Percentiles rank a stretch among this genome's conserved stretches.
Conservation (phyloP, 495 filamentous ascomycete species). For the Neurospora tetrasperma region DNA sequence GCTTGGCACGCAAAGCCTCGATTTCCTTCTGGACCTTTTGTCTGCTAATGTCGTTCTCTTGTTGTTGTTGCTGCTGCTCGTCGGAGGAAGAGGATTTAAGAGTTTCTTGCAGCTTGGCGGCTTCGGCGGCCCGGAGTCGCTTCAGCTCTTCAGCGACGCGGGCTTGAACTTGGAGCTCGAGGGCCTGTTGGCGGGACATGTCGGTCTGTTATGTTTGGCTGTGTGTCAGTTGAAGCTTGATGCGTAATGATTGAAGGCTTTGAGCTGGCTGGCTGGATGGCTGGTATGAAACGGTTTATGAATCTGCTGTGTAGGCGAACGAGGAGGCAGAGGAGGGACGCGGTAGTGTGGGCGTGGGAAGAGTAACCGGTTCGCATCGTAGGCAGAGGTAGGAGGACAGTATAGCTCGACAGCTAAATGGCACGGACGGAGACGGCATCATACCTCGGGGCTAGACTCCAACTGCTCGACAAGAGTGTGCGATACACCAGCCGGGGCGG, state of each 20-base stretch:
- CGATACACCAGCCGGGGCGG: constrained; percentile 78
- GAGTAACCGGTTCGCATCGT: neutral
- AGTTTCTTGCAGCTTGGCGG: constrained; percentile 50
- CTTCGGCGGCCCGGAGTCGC: constrained; percentile 51
- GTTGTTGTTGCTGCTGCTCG: constrained; percentile 8
- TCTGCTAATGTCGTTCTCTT: constrained; percentile 12
- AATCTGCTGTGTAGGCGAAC: constrained; percentile 2
- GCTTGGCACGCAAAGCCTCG: constrained; percentile 58
- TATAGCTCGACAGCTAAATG: neutral
- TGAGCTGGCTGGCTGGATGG: neutral
- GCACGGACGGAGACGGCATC: constrained; percentile 20
- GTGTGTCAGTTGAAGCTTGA: neutral
- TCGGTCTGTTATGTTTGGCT: constrained; percentile 51
- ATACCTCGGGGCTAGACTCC: constrained; percentile 76
- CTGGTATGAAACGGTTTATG: neutral
- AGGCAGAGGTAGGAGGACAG: neutral
- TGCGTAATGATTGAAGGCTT: neutral
- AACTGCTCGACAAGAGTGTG: constrained; percentile 71
- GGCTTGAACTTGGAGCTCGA: constrained; percentile 80
- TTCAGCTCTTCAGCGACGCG: constrained; percentile 81
- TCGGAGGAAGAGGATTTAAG: constrained; percentile 18
- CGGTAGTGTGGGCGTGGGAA: constrained; percentile 1
- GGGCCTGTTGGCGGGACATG: constrained; percentile 65
- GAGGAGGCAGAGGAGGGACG: neutral
- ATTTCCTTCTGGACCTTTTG: constrained; percentile 26